Base-by-base conservation (phyloP, 495 filamentous ascomycete genomes). In the Penicillium desertorum region DNA sequence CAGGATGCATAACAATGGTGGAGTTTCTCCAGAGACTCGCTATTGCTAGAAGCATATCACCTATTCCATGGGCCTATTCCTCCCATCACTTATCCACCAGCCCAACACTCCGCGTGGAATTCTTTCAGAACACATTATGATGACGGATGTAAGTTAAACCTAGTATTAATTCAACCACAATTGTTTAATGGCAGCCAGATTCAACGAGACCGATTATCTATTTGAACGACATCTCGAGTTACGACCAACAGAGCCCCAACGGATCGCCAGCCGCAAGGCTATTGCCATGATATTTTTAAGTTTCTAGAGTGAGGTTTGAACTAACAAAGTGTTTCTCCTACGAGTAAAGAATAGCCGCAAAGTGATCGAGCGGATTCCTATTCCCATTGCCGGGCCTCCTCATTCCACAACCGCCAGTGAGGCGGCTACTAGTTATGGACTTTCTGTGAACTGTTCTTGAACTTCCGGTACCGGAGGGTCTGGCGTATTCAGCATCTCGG, bases 401-500 rank as follows among this genome's bases (percentile, higher is more conserved):
- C 62, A 66, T 60, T 68, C 71, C 50, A 67, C 68, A 34, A 74
- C 69, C 4, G 74, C 73, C 5, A 79, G 75, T 60, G 76, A 80
- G 60, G 75, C 77, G 16, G 77, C 77, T 19, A 80, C 76, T 5
- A n/a, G n/a, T n/a, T n/a, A 70, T 79, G 58, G 54, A 59, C 54
- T 73, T 72, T 66, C 47, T 75, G 43, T 65, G 69, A 58, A 19
- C 22, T 60, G 43, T 71, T 23, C 23, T 23, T 34, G 57, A 66
- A 59, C 47, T 74, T 3, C 75, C 73, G 9, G 65, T 71, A 29
- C 68, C 69, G 1, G 45, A 65, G 42, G 57, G 74, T 44, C 58
- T 69, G 27, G 62, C 44, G 20, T 72, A 71, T 51, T 74, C 69
- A 30, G 48, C 66, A 27, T 51, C 58, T 55, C 57, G 17, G 53